Conservation (phyloP, 2,329 filamentous ascomycete species). For the Aquanectria penicillioides region DNA sequence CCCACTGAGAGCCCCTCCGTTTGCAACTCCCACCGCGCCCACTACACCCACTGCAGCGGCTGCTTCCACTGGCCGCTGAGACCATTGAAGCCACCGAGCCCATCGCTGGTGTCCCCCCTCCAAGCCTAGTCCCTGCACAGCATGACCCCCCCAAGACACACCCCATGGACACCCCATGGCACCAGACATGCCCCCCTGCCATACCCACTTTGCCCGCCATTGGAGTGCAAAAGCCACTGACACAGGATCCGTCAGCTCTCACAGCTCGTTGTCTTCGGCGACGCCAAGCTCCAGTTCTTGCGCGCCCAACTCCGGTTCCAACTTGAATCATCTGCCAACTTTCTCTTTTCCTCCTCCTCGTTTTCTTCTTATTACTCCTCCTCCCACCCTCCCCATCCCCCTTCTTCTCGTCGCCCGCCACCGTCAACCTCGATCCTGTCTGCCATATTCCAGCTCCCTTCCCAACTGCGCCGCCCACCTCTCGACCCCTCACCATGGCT, state of each 20-base stretch:
- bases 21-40: too few species aligned
- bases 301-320: conserved; percentile 38
- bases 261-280: conserved; percentile 63
- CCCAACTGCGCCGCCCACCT: conserved; percentile 63
- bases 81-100: conserved; percentile 9
- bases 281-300: conserved; percentile 55
- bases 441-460: conserved; percentile 67
- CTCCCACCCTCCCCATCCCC: conserved; percentile 42
- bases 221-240: conserved; percentile 43
- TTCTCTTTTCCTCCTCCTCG: conserved; percentile 35
- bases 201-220: conserved; percentile 30
- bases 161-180: conserved; percentile 15
- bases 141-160: background rate
- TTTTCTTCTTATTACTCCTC: conserved; percentile 33
- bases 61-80: conserved; percentile 5
- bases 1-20: too few species aligned
- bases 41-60: background rate
- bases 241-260: conserved; percentile 51
- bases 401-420: conserved; percentile 40
- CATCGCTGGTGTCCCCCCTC: conserved; percentile 1
- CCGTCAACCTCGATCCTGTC: conserved; percentile 55
- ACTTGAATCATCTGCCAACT: conserved; percentile 39
- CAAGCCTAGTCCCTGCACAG: conserved; percentile 18
- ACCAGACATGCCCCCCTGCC: conserved; percentile 29
- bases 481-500: conserved; percentile 67